Conservation (phyloP, 2,329 filamentous ascomycete species). For the Arthroderma uncinatum region DNA sequence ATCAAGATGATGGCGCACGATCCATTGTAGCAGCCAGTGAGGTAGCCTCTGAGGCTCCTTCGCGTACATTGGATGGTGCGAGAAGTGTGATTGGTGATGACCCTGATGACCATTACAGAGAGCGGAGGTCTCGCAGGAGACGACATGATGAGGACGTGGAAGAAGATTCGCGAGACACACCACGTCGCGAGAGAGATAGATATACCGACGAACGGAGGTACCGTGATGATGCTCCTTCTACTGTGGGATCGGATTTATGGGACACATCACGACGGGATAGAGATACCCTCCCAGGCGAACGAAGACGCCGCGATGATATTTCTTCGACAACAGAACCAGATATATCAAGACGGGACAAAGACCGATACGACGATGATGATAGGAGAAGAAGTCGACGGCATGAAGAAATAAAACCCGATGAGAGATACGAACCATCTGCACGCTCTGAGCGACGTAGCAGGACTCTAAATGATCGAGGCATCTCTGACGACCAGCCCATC, state of each 20-base stretch:
- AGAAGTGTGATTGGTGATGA: slow-evolving; percentile 1
- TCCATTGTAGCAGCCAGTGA: not conserved
- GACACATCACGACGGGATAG: not conserved
- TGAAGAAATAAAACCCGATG: not conserved
- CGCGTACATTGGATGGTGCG: not conserved
- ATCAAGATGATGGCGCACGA: not conserved
- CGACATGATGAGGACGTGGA: not conserved
- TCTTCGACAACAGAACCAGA: not conserved
- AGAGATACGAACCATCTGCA: not conserved
- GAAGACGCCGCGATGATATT: not conserved
- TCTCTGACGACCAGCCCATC: not conserved
- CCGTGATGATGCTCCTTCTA: slow-evolving; percentile 15
- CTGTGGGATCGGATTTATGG: not conserved
- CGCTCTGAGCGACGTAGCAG: not conserved
- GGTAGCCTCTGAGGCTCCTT: not conserved
- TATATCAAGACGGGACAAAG: not conserved
- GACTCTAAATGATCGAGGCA: not conserved
- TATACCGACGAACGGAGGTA: slow-evolving; percentile 12
- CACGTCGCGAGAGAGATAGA: not conserved
- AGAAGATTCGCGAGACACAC: not conserved
- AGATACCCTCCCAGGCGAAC: not conserved
- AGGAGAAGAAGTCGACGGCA: not conserved
- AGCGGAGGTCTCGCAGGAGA: slow-evolving; percentile 10
- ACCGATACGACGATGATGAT: not conserved
- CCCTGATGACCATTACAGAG: slow-evolving; percentile 5